phyloP scores from a whole-genome alignment of 2,329 filamentous ascomycete genomes.

The Penicillium brasilianum region DNA sequence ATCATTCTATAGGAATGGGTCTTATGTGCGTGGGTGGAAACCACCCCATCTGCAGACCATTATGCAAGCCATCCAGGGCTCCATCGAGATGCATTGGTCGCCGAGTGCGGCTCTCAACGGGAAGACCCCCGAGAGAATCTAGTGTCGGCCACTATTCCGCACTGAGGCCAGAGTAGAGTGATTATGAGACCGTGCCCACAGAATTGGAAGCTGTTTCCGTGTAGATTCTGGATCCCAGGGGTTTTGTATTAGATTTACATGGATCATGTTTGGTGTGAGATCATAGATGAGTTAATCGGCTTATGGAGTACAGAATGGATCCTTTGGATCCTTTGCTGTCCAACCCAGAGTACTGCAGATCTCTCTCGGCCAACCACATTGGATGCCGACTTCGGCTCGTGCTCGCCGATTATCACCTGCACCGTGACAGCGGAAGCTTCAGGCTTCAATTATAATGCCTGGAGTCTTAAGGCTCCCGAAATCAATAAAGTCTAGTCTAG shows the following conservation, averaged over 20 bases:
- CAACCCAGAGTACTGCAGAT: not conserved
- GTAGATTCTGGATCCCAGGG: not conserved
- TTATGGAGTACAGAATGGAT: no score
- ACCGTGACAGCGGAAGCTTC: not conserved
- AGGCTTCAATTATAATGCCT: conserved; percentile 1
- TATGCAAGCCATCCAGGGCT: conserved; percentile 15
- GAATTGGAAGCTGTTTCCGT: not conserved
- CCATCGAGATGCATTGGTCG: conserved; percentile 25
- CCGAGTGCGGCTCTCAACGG: conserved; percentile 12
- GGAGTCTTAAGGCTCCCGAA: not conserved
- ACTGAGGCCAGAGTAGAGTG: not conserved
- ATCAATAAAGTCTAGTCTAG: no score
- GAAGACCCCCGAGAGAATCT: not conserved
- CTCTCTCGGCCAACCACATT: not conserved
- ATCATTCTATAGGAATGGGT: conserved; percentile 5
- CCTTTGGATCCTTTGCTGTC: no score
- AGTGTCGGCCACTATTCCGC: not conserved
- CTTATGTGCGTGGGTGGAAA: conserved; percentile 6
- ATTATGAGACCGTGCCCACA: not conserved
- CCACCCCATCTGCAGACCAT: conserved; percentile 14
- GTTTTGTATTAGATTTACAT: not conserved
- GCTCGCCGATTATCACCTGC: not conserved
- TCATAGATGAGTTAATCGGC: not conserved
- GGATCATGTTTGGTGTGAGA: not conserved
- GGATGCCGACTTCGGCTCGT: not conserved